Evolutionary conservation across 2,329 filamentous ascomycete genomes (phyloP).

Genomic region (Verticillium longisporum): DNA sequence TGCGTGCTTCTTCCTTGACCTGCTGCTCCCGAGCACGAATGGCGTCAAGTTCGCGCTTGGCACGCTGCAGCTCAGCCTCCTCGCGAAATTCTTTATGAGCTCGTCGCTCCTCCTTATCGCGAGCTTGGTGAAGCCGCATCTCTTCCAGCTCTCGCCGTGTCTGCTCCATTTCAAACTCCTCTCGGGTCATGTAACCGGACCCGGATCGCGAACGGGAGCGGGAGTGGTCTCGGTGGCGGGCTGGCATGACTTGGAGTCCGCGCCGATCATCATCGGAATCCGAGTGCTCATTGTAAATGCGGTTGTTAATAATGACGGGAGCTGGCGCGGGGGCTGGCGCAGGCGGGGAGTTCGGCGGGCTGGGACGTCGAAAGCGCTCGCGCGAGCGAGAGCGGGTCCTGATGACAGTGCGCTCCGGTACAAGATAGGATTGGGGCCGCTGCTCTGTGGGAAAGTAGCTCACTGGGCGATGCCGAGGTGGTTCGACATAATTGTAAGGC

Average conservation of each 20-base stretch:
- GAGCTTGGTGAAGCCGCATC: conserved; percentile 30
- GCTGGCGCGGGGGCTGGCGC: conserved; percentile 22
- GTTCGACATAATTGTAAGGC: conserved; percentile 36
- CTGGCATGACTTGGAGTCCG: conserved; percentile 20
- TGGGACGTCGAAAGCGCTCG: conserved; percentile 35
- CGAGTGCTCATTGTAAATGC: conserved; percentile 42
- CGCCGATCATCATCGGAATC: conserved; percentile 32
- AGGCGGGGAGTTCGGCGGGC: conserved; percentile 16
- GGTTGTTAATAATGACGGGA: conserved; percentile 53
- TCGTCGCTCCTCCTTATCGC: conserved; percentile 33
- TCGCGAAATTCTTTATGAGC: conserved; percentile 33
- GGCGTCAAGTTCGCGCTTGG: conserved; percentile 40
- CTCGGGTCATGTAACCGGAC: conserved; percentile 30
- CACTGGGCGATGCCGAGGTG: conserved; percentile 25
- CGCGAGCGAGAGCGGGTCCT: conserved; percentile 30
- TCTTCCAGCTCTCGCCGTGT: conserved; percentile 36
- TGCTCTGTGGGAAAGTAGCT: conserved; percentile 33
- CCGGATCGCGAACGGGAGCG: conserved; percentile 20
- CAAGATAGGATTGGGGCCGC: conserved; percentile 28
- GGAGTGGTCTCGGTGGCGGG: conserved; percentile 16
- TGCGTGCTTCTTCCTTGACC: conserved; percentile 40
- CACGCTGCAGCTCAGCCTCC: conserved; percentile 42
- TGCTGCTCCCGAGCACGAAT: conserved; percentile 39
- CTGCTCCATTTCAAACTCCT: conserved; percentile 33
- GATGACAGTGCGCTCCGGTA: conserved; percentile 40